Percentiles rank a stretch among this genome's conserved stretches.
Evolutionary conservation across 2,329 filamentous ascomycete genomes (phyloP).

Genomic region (Colletotrichum camelliae): DNA sequence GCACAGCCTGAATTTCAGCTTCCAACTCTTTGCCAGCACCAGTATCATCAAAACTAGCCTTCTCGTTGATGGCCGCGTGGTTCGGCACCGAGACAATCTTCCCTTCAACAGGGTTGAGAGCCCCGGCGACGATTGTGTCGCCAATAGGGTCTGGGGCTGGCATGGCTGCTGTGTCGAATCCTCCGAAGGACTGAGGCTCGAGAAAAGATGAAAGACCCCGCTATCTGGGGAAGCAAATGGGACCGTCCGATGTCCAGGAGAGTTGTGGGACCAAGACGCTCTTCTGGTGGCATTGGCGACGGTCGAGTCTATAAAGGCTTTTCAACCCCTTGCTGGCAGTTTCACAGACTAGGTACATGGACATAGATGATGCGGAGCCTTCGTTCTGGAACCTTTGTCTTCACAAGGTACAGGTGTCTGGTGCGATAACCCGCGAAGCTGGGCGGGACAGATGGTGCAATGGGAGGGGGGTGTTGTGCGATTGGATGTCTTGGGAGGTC

Average conservation of each 20-base stretch:
- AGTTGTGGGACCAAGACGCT: background rate
- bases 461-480: background rate
- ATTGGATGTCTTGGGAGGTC: background rate
- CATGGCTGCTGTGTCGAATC: background rate
- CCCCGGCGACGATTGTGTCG: constrained; percentile 30
- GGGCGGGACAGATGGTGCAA: background rate
- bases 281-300: background rate
- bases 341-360: background rate
- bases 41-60: constrained; percentile 17
- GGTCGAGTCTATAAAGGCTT: background rate
- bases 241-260: background rate
- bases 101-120: constrained; percentile 31
- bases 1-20: constrained; percentile 25
- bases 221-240: background rate
- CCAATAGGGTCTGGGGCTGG: background rate
- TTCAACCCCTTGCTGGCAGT: background rate
- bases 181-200: background rate
- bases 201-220: background rate
- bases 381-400: background rate
- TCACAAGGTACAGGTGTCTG: background rate
- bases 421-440: background rate
- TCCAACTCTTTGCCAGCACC: constrained; percentile 22
- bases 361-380: background rate
- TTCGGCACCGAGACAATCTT: constrained; percentile 33
- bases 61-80: constrained; percentile 35